phyloP scores from a whole-genome alignment of 768 basidiomycete species.

The Pisolithus albus region DNA sequence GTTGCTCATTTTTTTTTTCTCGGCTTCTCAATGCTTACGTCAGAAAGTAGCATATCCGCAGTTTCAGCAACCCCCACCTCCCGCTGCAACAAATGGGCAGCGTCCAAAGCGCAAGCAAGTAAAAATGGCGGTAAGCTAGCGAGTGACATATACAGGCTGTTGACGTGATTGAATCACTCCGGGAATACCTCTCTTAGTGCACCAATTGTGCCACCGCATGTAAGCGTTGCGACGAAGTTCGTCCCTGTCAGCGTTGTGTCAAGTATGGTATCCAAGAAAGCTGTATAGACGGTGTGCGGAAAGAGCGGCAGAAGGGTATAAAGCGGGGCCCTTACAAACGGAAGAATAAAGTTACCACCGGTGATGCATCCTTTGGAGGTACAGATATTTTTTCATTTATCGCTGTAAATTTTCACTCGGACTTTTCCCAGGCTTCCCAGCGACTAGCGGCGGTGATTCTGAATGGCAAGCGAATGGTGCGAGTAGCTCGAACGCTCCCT shows the following conservation, averaged over 20 bases:
- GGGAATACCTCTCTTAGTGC: slow-evolving; percentile 29
- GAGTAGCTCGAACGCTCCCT: slow-evolving; percentile 10
- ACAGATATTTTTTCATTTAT: slow-evolving; percentile 6
- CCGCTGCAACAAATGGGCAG: slow-evolving; percentile 18
- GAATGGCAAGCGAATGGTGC: slow-evolving; percentile 27
- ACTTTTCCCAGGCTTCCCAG: slow-evolving; percentile 11
- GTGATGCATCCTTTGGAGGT: slow-evolving; percentile 21
- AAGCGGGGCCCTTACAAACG: slow-evolving; percentile 55
- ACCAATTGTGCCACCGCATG: slow-evolving; percentile 53
- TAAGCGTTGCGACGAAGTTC: slow-evolving; percentile 50
- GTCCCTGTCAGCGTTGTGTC: slow-evolving; percentile 57
- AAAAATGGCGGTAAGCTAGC: slow-evolving; percentile 47
- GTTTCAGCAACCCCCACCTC: slow-evolving; percentile 17
- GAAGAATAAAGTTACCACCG: slow-evolving; percentile 31
- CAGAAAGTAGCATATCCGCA: slow-evolving; percentile 26
- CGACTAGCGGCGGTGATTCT: slow-evolving; percentile 22
- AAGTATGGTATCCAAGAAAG: slow-evolving; percentile 54
- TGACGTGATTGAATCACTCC: slow-evolving; percentile 3
- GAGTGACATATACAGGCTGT: not conserved
- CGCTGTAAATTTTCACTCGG: slow-evolving; percentile 3
- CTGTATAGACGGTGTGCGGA: slow-evolving; percentile 56
- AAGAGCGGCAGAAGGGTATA: slow-evolving; percentile 57
- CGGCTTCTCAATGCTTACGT: slow-evolving; percentile 6
- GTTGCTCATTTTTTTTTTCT: slow-evolving; percentile 8
- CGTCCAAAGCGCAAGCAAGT: slow-evolving; percentile 47